Evolutionary conservation across 2,329 filamentous ascomycete genomes (phyloP).

Genomic region (Neonectria hederae): DNA sequence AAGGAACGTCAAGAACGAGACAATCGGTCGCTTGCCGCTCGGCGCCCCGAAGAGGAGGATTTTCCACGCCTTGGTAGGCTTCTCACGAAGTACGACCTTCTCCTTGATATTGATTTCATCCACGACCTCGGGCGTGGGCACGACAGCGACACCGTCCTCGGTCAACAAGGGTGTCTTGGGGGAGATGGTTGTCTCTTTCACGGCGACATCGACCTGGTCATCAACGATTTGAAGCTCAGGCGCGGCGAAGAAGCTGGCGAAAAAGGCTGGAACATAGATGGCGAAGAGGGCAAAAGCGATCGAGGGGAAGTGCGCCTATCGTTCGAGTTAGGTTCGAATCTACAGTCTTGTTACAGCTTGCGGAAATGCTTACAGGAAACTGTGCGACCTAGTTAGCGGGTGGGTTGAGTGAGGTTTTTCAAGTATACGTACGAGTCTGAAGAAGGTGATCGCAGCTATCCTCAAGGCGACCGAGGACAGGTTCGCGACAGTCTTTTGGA

Average conservation of each 20-base stretch:
- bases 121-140: conserved; percentile 48
- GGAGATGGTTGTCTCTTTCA: conserved; percentile 57
- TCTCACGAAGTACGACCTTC: conserved; percentile 67
- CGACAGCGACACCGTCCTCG: conserved; percentile 45
- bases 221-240: conserved; percentile 67
- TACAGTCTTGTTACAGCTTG: conserved; percentile 7
- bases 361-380: conserved; percentile 48
- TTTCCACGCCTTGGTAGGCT: conserved; percentile 64
- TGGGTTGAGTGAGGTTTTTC: not conserved
- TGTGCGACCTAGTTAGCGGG: conserved; percentile 32
- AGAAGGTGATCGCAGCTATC: conserved; percentile 49
- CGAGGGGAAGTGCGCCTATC: conserved; percentile 56
- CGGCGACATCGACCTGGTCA: conserved; percentile 66
- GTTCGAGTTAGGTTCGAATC: conserved; percentile 24
- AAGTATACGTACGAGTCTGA: conserved; percentile 47
- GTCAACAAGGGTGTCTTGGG: conserved; percentile 40
- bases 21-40: conserved; percentile 71
- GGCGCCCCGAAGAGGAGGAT: conserved; percentile 82
- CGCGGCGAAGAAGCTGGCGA: conserved; percentile 65
- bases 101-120: conserved; percentile 71
- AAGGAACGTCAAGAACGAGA: conserved; percentile 73
- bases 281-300: conserved; percentile 70
- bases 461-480: conserved; percentile 51
- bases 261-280: conserved; percentile 72
- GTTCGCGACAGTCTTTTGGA: conserved; percentile 46